Conservation (phyloP, 2,329 filamentous ascomycete genomes). For the Diplodia mutila region DNA sequence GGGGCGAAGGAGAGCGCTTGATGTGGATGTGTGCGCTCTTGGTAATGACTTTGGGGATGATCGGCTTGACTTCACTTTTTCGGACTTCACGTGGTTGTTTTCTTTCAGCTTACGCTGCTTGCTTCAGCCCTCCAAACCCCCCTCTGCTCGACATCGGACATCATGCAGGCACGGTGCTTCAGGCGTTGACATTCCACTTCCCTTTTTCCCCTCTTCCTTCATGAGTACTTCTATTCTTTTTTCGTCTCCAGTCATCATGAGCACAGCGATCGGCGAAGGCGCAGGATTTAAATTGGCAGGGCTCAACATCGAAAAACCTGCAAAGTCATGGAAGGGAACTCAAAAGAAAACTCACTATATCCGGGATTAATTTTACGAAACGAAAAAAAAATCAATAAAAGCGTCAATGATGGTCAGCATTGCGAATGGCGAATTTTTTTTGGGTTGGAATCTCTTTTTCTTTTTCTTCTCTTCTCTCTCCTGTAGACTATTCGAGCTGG, state of each 20-base stretch:
- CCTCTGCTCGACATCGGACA: not conserved
- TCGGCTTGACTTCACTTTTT: not conserved
- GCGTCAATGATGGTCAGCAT: not conserved
- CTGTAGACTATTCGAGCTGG: not conserved
- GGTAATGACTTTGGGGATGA: not conserved
- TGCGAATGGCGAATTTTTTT: not conserved
- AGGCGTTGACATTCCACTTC: not conserved
- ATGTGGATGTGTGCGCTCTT: not conserved
- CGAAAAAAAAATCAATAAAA: not conserved
- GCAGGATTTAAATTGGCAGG: not conserved
- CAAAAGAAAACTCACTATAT: not conserved
- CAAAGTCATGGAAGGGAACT: not conserved
- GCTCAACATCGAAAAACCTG: not conserved
- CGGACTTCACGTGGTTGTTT: not conserved
- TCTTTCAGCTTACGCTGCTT: not conserved
- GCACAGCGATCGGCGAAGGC: constrained; percentile 11
- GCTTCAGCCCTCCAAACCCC: not conserved
- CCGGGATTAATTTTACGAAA: not conserved
- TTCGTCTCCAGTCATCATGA: not conserved
- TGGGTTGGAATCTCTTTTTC: not conserved
- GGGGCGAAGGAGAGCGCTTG: not conserved
- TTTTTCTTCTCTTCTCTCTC: not conserved
- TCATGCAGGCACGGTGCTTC: constrained; percentile 10
- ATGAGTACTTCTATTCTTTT: not conserved
- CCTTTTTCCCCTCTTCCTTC: not conserved